Evolutionary conservation across 2,329 filamentous ascomycete genomes (phyloP).

Genomic region (Pyrenophora graminea): DNA sequence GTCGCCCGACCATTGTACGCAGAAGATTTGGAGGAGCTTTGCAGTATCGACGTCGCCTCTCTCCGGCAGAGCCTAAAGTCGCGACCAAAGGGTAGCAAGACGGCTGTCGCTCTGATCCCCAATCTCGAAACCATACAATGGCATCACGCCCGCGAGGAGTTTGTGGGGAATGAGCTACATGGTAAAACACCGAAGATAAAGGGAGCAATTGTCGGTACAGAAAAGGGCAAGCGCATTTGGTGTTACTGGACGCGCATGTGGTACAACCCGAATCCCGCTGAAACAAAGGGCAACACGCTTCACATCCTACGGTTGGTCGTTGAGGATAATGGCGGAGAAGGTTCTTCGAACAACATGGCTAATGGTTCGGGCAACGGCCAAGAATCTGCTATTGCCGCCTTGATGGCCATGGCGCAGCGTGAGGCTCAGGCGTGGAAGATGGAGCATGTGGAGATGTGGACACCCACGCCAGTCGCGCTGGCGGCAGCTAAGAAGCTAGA

Average conservation of each 20-base stretch:
- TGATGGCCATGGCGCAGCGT: constrained; percentile 68
- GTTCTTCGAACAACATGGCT: constrained; percentile 27
- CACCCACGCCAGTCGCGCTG: constrained; percentile 63
- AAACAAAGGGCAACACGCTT: constrained; percentile 66
- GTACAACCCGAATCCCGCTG: constrained; percentile 58
- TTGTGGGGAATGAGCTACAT: constrained; percentile 69
- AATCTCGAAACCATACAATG: constrained; percentile 71
- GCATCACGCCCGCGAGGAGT: constrained; percentile 82
- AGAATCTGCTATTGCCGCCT: constrained; percentile 58
- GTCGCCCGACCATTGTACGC: constrained; percentile 57
- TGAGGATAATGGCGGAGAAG: constrained; percentile 56
- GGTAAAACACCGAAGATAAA: constrained; percentile 63
- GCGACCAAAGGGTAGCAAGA: constrained; percentile 49
- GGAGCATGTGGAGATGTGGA: constrained; percentile 78
- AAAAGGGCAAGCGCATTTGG: constrained; percentile 66
- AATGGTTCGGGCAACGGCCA: constrained; percentile 22
- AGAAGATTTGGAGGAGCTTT: constrained; percentile 64
- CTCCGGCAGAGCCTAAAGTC: constrained; percentile 60
- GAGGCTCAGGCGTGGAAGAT: constrained; percentile 75
- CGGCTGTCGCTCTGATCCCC: constrained; percentile 68
- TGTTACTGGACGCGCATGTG: constrained; percentile 72
- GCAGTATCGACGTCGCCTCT: constrained; percentile 65
- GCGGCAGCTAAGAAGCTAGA: constrained; percentile 53
- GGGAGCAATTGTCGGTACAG: constrained; percentile 67
- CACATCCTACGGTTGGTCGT: constrained; percentile 71